These are phyloP conservation scores for Neonectria faginata DNA, from an alignment of 2,329 filamentous ascomycete species.

Conservation along the genomic window DNA sequence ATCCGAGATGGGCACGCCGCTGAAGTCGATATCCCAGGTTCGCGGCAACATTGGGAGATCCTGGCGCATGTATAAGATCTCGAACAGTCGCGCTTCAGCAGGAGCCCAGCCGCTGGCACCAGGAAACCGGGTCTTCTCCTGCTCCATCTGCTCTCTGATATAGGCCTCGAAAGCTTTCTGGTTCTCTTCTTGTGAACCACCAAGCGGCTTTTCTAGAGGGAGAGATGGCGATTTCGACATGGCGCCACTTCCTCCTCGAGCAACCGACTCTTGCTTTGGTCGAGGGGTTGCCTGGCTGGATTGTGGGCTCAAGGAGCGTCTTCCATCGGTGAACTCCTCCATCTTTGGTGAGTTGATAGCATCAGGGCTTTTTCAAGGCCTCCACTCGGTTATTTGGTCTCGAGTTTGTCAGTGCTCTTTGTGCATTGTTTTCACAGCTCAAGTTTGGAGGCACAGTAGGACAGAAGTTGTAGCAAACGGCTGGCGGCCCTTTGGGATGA, in stretches of 20 bases:
- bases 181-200: slow-evolving; percentile 23
- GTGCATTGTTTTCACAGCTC: not conserved
- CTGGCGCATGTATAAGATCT: slow-evolving; percentile 56
- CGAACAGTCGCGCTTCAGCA: slow-evolving; percentile 60
- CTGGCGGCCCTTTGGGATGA: not conserved
- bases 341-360: slow-evolving; percentile 7
- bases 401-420: not conserved
- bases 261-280: slow-evolving; percentile 13
- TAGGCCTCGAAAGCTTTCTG: slow-evolving; percentile 18
- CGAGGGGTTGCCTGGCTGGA: slow-evolving; percentile 13
- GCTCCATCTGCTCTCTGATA: slow-evolving; percentile 54
- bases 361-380: not conserved
- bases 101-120: slow-evolving; percentile 62
- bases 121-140: slow-evolving; percentile 56
- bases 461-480: not conserved
- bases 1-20: slow-evolving; percentile 54
- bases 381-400: not conserved
- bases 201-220: slow-evolving; percentile 19
- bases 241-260: slow-evolving; percentile 21
- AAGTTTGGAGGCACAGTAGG: not conserved
- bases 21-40: slow-evolving; percentile 56
- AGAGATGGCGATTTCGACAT: slow-evolving; percentile 26
- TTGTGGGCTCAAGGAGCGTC: slow-evolving; percentile 13
- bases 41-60: slow-evolving; percentile 55
- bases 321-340: not conserved